Conservation (phyloP, 768 basidiomycete genomes). For the Pulveroboletus frians region DNA sequence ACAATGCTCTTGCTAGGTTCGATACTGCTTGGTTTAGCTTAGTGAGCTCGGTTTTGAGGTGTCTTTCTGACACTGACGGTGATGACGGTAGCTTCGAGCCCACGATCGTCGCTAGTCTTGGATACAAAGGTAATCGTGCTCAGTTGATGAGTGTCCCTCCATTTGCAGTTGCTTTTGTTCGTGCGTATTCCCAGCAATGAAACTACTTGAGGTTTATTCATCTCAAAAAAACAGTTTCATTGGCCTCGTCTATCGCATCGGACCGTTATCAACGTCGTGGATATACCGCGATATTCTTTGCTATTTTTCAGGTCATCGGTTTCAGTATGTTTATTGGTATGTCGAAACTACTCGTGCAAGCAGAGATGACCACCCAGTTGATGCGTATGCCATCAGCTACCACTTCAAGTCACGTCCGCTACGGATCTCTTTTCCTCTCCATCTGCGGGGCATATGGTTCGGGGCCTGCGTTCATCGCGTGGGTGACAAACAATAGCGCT, state of each 20-base stretch:
- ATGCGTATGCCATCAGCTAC: slow-evolving; percentile 5
- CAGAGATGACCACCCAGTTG: neutral
- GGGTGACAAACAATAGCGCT: slow-evolving; percentile 52
- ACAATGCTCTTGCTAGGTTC: slow-evolving; percentile 12
- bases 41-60: slow-evolving; percentile 13
- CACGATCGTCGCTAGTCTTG: slow-evolving; percentile 61
- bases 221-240: slow-evolving; percentile 32
- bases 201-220: neutral
- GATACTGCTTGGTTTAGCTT: slow-evolving; percentile 15
- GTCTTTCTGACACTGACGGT: slow-evolving; percentile 36
- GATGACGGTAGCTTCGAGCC: slow-evolving; percentile 55
- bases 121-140: slow-evolving; percentile 47
- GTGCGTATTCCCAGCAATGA: slow-evolving; percentile 27
- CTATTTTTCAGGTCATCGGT: slow-evolving; percentile 42
- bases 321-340: slow-evolving; percentile 53
- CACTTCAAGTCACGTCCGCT: slow-evolving; percentile 39
- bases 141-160: slow-evolving; percentile 57
- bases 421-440: slow-evolving; percentile 54
- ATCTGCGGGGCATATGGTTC: slow-evolving; percentile 47
- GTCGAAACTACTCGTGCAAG: slow-evolving; percentile 4
- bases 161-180: slow-evolving; percentile 42
- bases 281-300: slow-evolving; percentile 39
- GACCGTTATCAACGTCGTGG: slow-evolving; percentile 52
- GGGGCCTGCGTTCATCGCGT: slow-evolving; percentile 52
- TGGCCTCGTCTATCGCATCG: slow-evolving; percentile 44